A percentile compares a stretch with the other conserved stretches of the same genome.
Conservation (phyloP, 768 basidiomycete species). For the Hygrophoropsis aurantiaca region DNA sequence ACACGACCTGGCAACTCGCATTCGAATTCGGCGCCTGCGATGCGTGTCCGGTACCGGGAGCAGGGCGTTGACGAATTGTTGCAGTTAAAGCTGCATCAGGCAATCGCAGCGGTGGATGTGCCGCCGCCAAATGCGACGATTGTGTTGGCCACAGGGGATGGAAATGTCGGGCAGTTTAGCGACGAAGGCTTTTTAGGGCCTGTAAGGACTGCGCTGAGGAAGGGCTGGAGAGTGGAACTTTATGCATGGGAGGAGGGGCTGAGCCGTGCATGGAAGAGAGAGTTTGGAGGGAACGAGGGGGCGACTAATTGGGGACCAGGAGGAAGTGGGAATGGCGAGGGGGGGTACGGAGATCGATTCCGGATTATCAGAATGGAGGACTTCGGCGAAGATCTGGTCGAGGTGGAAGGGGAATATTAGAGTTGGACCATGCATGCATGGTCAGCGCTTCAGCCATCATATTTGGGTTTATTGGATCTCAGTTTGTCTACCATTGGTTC, state of each 20-base stretch:
- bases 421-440: not conserved
- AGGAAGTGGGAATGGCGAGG: constrained; percentile 13
- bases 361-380: constrained; percentile 65
- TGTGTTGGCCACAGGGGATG: constrained; percentile 92
- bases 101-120: constrained; percentile 68
- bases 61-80: constrained; percentile 96
- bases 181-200: constrained; percentile 91
- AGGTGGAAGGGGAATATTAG: constrained; percentile 32
- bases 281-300: constrained; percentile 54
- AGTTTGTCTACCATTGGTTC: no score
- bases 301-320: no score
- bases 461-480: not conserved
- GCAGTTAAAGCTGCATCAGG: constrained; percentile 90
- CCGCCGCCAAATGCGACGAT: constrained; percentile 71
- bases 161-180: constrained; percentile 88
- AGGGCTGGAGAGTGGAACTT: constrained; percentile 94
- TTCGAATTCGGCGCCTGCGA: constrained; percentile 7
- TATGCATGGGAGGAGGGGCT: constrained; percentile 89
- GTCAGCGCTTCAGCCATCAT: not conserved
- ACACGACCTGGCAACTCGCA: not conserved
- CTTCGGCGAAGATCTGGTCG: constrained; percentile 60
- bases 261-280: constrained; percentile 74
- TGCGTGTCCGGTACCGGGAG: constrained; percentile 69
- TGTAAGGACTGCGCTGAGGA: constrained; percentile 79
- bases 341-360: constrained; percentile 39